phyloP scores from a whole-genome alignment of 805 yeast genomes.

The Ogataea neopini region DNA sequence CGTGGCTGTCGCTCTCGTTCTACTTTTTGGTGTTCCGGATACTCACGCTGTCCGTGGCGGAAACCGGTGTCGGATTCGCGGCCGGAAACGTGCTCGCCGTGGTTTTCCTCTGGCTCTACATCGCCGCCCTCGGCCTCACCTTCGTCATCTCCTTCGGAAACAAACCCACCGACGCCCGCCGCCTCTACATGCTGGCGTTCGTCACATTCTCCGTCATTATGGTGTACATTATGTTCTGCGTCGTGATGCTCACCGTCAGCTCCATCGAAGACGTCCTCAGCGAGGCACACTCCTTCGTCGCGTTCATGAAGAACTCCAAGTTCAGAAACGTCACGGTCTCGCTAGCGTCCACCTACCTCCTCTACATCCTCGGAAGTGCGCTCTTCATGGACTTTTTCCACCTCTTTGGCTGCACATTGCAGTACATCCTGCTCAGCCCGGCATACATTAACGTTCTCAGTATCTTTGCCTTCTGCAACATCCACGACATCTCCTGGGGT shows the following conservation, averaged over 20 bases:
- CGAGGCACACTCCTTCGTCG: slow-evolving; percentile 35
- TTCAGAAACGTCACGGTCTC: slow-evolving; percentile 86
- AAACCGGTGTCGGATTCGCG: slow-evolving; percentile 41
- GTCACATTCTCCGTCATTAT: slow-evolving; percentile 77
- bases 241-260: slow-evolving; percentile 61
- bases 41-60: slow-evolving; percentile 72
- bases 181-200: slow-evolving; percentile 69
- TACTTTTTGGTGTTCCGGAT: slow-evolving; percentile 89
- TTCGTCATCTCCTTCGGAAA: slow-evolving; percentile 92
- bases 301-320: slow-evolving; percentile 61
- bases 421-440: slow-evolving; percentile 80
- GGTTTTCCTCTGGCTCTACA: slow-evolving; percentile 83
- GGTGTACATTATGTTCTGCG: slow-evolving; percentile 78
- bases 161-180: slow-evolving; percentile 84
- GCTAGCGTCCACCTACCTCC: slow-evolving; percentile 74
- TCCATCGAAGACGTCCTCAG: slow-evolving; percentile 59
- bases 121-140: slow-evolving; percentile 71
- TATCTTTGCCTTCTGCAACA: slow-evolving; percentile 91
- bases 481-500: slow-evolving; percentile 97
- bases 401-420: slow-evolving; percentile 80
- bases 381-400: slow-evolving; percentile 89
- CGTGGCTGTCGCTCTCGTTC: slow-evolving; percentile 89
- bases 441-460: slow-evolving; percentile 86
- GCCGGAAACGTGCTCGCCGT: slow-evolving; percentile 80
- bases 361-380: slow-evolving; percentile 75